phyloP scores from a whole-genome alignment of 1,139 yeast species.

The Yamadazyma diddensiae region DNA sequence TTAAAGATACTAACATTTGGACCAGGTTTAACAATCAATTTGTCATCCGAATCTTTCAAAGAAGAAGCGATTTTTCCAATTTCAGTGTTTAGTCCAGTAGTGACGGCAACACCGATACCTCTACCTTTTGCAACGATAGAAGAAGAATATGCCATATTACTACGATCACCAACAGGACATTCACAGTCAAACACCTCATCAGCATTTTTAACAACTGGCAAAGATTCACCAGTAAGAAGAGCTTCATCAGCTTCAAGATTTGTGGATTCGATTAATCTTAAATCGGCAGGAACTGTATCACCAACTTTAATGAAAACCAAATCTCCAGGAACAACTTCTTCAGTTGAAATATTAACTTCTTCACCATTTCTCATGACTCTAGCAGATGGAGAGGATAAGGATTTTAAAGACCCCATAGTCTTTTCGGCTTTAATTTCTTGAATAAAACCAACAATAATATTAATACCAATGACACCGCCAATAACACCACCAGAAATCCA shows the following conservation, averaged over 20 bases:
- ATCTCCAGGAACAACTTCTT: slow-evolving; percentile 79
- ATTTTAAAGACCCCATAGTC: slow-evolving; percentile 74
- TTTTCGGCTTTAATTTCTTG: slow-evolving; percentile 76
- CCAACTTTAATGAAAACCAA: slow-evolving; percentile 65
- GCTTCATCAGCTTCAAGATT: slow-evolving; percentile 84
- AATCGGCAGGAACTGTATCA: slow-evolving; percentile 78
- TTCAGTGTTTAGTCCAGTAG: slow-evolving; percentile 71
- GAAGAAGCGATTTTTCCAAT: slow-evolving; percentile 76
- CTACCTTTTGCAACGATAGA: slow-evolving; percentile 76
- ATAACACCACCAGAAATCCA: slow-evolving; percentile 87
- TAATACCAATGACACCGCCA: slow-evolving; percentile 64
- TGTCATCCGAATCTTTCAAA: slow-evolving; percentile 30
- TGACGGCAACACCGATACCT: slow-evolving; percentile 64
- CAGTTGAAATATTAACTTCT: slow-evolving; percentile 58
- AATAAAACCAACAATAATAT: slow-evolving; percentile 65
- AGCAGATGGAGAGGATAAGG: slow-evolving; percentile 72
- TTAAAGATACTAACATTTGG: slow-evolving; percentile 23
- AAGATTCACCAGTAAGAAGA: slow-evolving; percentile 74
- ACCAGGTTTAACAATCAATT: slow-evolving; percentile 13
- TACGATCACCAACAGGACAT: slow-evolving; percentile 71
- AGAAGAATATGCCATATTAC: slow-evolving; percentile 71
- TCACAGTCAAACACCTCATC: slow-evolving; percentile 34
- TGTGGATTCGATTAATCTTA: slow-evolving; percentile 56
- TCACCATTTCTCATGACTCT: slow-evolving; percentile 63
- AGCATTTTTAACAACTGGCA: slow-evolving; percentile 65